phyloP scores from a whole-genome alignment of 805 yeast species.

The Yamadazyma kitorensis region DNA sequence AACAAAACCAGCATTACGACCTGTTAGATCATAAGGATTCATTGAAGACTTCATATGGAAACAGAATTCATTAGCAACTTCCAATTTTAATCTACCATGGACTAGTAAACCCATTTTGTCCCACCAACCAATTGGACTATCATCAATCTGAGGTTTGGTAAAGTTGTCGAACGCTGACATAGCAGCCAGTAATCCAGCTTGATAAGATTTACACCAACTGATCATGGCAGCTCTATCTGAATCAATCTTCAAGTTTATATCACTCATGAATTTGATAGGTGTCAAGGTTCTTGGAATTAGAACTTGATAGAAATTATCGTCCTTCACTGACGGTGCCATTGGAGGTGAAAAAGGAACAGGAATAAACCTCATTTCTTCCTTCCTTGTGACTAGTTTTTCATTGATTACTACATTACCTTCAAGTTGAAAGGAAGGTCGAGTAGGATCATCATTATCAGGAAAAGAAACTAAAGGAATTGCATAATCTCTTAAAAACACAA shows the following conservation, averaged over 20 bases:
- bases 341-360: slow-evolving; percentile 61
- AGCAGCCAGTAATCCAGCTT: slow-evolving; percentile 57
- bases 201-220: slow-evolving; percentile 64
- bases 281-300: slow-evolving; percentile 61
- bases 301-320: slow-evolving; percentile 54
- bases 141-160: slow-evolving; percentile 44
- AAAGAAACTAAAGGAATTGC: slow-evolving; percentile 57
- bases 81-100: slow-evolving; percentile 52
- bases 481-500: slow-evolving; percentile 50
- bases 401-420: slow-evolving; percentile 53
- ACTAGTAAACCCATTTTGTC: slow-evolving; percentile 52
- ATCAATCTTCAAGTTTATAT: slow-evolving; percentile 43
- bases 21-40: slow-evolving; percentile 57
- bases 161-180: slow-evolving; percentile 39
- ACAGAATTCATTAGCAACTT: slow-evolving; percentile 51
- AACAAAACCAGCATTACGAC: slow-evolving; percentile 59
- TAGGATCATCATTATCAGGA: slow-evolving; percentile 28
- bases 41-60: slow-evolving; percentile 60
- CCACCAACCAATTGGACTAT: slow-evolving; percentile 48
- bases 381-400: slow-evolving; percentile 48
- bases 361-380: slow-evolving; percentile 45
- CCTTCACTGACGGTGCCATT: slow-evolving; percentile 24
- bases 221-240: slow-evolving; percentile 49
- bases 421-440: slow-evolving; percentile 26
- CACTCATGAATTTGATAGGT: slow-evolving; percentile 55